Percentiles rank a stretch among this genome's conserved stretches.
These are phyloP conservation scores for Eimeria maxima DNA, from an alignment of 169 alveolate species.

Conservation along the genomic window DNA sequence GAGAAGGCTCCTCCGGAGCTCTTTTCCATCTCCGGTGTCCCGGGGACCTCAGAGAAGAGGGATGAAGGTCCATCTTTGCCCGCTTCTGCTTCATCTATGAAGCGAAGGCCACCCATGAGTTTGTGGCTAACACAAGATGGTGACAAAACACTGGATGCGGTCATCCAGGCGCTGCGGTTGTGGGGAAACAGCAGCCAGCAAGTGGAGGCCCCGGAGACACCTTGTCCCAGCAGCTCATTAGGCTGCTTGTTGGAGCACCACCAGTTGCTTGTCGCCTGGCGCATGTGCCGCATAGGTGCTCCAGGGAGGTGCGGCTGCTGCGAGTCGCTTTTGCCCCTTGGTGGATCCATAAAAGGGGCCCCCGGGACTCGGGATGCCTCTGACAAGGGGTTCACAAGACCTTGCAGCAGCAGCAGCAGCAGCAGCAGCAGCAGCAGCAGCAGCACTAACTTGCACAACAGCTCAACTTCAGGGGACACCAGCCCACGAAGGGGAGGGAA, in stretches of 20 bases:
- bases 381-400: constrained; percentile 22
- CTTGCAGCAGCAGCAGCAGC: constrained; percentile 69
- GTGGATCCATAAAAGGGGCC: constrained; percentile 7
- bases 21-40: not conserved
- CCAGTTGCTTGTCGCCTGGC: constrained; percentile 68
- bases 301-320: constrained; percentile 75
- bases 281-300: constrained; percentile 68
- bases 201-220: not conserved
- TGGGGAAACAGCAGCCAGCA: not conserved
- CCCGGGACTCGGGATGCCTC: constrained; percentile 12
- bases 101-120: constrained; percentile 20
- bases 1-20: constrained; percentile 43
- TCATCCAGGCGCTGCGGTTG: constrained; percentile 29
- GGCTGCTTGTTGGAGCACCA: constrained; percentile 66
- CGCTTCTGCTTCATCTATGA: not conserved
- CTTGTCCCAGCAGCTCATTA: constrained; percentile 4
- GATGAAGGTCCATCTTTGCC: constrained; percentile 12
- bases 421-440: constrained; percentile 62
- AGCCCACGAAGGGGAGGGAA: not conserved
- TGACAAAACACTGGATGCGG: constrained; percentile 71
- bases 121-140: constrained; percentile 62
- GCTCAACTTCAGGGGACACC: not conserved
- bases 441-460: not conserved
- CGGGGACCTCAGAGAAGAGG: constrained; percentile 30
- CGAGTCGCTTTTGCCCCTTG: constrained; percentile 68